Conservation (phyloP, 73 alveolate genomes). For the Symbiodinium natans region DNA sequence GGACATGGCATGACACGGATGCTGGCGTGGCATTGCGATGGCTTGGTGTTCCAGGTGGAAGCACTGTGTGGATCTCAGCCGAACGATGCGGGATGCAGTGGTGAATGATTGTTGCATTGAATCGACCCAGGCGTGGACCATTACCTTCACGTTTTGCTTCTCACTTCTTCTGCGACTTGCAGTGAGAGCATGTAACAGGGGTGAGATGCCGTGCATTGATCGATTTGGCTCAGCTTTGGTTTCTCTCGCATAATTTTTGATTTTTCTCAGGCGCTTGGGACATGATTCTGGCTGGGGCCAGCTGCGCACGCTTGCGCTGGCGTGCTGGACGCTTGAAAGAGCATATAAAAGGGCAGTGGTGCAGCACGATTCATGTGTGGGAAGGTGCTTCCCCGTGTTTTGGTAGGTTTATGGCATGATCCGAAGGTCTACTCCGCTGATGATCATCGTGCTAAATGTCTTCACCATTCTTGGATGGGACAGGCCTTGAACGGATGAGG, state of each 20-base stretch:
- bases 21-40: slow-evolving; percentile 90
- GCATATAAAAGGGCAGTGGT: not conserved
- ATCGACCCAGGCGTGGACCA: slow-evolving; percentile 63
- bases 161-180: slow-evolving; percentile 49
- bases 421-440: slow-evolving; percentile 82
- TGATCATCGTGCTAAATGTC: slow-evolving; percentile 66
- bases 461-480: slow-evolving; percentile 58
- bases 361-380: not conserved
- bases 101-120: not conserved
- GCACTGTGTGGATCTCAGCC: slow-evolving; percentile 27
- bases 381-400: too few relatives aligned
- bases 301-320: slow-evolving; percentile 37
- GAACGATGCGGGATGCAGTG: not conserved
- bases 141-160: slow-evolving; percentile 72
- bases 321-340: slow-evolving; percentile 60
- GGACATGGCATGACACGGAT: slow-evolving; percentile 93
- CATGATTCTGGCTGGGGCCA: slow-evolving; percentile 55
- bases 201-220: not conserved
- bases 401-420: too few relatives aligned
- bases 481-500: slow-evolving; percentile 2
- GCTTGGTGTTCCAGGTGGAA: slow-evolving; percentile 92
- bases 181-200: not conserved
- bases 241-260: not conserved
- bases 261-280: slow-evolving; percentile 43
- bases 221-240: too few relatives aligned